Conservation (phyloP, 83 land plant species). For the Picea abies region DNA sequence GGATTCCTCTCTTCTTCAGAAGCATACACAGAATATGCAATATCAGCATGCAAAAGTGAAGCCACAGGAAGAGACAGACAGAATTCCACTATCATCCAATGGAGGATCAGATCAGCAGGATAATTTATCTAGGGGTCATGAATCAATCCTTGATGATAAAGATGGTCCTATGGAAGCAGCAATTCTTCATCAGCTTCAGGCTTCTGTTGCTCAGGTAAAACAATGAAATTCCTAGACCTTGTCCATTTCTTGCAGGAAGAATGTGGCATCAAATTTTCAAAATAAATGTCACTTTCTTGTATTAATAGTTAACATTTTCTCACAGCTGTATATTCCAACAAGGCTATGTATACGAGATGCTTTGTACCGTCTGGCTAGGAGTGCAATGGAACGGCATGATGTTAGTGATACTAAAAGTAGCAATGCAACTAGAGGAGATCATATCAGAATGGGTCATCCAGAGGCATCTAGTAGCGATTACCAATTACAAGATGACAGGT, state of each 20-base stretch:
- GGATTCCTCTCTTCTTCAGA: background rate
- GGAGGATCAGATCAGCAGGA: constrained; percentile 23
- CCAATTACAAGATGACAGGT: too few species aligned
- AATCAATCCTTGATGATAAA: constrained; percentile 2
- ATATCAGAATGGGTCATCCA: too few species aligned
- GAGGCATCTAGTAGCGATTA: too few species aligned
- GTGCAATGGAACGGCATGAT: constrained; percentile 51
- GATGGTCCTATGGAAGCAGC: constrained; percentile 11
- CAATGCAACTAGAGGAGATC: too few species aligned
- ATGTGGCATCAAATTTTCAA: background rate
- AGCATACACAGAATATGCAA: background rate
- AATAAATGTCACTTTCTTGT: background rate
- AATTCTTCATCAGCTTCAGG: constrained; percentile 34
- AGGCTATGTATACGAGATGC: constrained; percentile 70
- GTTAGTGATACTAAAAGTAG: too few species aligned
- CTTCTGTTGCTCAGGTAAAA: constrained; percentile 22
- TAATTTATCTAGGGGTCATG: constrained; percentile 11
- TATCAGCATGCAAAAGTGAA: constrained; percentile 15
- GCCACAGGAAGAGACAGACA: constrained; percentile 10
- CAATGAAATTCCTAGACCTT: constrained; percentile 4
- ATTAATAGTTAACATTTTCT: background rate
- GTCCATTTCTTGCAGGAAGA: constrained; percentile 3
- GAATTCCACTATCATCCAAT: constrained; percentile 9
- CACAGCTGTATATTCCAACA: constrained; percentile 51
- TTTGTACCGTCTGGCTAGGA: constrained; percentile 65